phyloP scores from a whole-genome alignment of 208 protist genomes.

The Trypanosoma caninum region DNA sequence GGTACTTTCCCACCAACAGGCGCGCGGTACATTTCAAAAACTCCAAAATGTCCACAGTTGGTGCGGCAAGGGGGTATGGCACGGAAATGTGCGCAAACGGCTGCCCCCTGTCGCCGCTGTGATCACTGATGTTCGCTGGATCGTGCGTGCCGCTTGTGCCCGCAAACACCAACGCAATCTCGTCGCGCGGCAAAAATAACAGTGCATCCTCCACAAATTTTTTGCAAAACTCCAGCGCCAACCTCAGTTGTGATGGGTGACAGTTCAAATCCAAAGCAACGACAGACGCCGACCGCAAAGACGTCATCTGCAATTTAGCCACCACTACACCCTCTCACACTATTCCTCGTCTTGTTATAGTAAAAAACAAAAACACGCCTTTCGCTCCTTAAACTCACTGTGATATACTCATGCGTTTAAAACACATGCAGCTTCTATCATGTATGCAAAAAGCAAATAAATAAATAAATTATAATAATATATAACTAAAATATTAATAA shows the following conservation, averaged over 20 bases:
- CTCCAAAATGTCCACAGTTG: slow-evolving; percentile 19
- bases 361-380: slow-evolving; percentile 1
- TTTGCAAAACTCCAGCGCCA: slow-evolving; percentile 35
- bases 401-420: too few species aligned
- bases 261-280: slow-evolving; percentile 57
- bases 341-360: not conserved
- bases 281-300: slow-evolving; percentile 22
- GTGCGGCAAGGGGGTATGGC: slow-evolving; percentile 7
- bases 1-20: slow-evolving; percentile 1
- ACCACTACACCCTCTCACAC: not conserved
- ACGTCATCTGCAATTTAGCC: too few species aligned
- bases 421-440: too few species aligned
- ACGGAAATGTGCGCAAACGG: slow-evolving; percentile 40
- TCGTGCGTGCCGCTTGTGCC: slow-evolving; percentile 44
- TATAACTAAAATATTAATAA: too few species aligned
- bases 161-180: slow-evolving; percentile 64
- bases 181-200: slow-evolving; percentile 49
- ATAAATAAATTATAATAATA: too few species aligned
- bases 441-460: too few species aligned
- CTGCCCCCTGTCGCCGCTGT: not conserved
- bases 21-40: slow-evolving; percentile 10
- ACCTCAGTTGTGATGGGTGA: slow-evolving; percentile 6
- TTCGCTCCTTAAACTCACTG: too few species aligned
- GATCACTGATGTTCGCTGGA: slow-evolving; percentile 20
- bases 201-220: slow-evolving; percentile 35